phyloP scores from a whole-genome alignment of 768 basidiomycete genomes.

The Lanmaoa pseudosensibilis region DNA sequence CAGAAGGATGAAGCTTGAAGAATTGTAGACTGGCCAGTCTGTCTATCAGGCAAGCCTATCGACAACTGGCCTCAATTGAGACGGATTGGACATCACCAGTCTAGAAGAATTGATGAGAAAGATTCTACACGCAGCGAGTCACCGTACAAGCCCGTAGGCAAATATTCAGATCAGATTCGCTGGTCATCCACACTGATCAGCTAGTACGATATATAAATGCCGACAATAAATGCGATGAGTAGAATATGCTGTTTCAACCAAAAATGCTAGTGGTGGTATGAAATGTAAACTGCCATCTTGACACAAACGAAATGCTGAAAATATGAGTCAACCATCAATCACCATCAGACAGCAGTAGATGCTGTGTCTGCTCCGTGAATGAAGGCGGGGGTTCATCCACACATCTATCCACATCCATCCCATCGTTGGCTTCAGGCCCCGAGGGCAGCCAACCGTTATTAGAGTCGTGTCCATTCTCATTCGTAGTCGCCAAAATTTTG shows the following conservation, averaged over 20 bases:
- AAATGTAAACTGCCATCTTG: slow-evolving; percentile 17
- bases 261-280: slow-evolving; percentile 35
- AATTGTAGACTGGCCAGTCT: no score
- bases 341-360: slow-evolving; percentile 8
- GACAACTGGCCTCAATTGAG: no score
- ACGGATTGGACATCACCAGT: no score
- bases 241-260: slow-evolving; percentile 29
- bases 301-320: slow-evolving; percentile 11
- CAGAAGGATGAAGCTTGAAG: no score
- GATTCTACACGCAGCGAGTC: no score
- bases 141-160: not conserved
- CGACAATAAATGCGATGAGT: slow-evolving; percentile 29
- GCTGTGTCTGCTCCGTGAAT: slow-evolving; percentile 17
- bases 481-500: slow-evolving; percentile 16
- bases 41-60: no score
- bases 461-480: slow-evolving; percentile 23
- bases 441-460: slow-evolving; percentile 7
- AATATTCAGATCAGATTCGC: not conserved
- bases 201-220: slow-evolving; percentile 20
- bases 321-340: slow-evolving; percentile 6
- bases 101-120: no score
- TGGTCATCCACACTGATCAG: not conserved
- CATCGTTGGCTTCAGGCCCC: slow-evolving; percentile 1
- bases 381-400: slow-evolving; percentile 17
- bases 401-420: slow-evolving; percentile 27